A percentile compares a stretch with the other conserved stretches of the same genome.
These are phyloP conservation scores for Vaccinium macrocarpon DNA, from an alignment of 148 eudicot species.

Conservation along the genomic window DNA sequence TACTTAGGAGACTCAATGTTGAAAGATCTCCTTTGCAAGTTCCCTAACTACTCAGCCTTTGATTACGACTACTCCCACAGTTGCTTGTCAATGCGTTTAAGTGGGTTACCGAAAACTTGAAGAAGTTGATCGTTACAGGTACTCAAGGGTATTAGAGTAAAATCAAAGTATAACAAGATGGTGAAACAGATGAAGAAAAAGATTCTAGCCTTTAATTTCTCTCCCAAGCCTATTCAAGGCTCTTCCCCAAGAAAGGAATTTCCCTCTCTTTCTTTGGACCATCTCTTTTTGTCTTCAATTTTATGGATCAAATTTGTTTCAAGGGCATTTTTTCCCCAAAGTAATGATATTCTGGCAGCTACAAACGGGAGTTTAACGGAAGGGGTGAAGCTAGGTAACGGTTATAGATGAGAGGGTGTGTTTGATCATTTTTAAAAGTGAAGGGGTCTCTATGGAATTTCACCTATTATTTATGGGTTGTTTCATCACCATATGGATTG, in stretches of 20 bases:
- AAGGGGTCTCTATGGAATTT: too few species aligned
- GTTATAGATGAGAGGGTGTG: too few species aligned
- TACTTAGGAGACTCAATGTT: slow-evolving; percentile 49
- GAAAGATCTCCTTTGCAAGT: slow-evolving; percentile 41
- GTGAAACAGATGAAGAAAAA: slow-evolving; percentile 27
- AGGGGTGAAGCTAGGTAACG: too few species aligned
- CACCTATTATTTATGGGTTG: too few species aligned
- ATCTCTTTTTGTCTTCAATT: background rate
- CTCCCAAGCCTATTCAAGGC: slow-evolving; percentile 12
- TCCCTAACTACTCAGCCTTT: slow-evolving; percentile 64
- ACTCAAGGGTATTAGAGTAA: background rate
- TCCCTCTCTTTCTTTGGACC: background rate
- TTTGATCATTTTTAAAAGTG: too few species aligned
- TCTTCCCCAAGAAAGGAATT: slow-evolving; percentile 18
- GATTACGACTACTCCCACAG: slow-evolving; percentile 84
- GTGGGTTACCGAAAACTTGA: slow-evolving; percentile 15
- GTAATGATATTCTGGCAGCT: too few species aligned
- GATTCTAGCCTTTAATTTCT: slow-evolving; percentile 22
- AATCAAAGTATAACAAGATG: background rate
- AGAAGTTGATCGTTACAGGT: slow-evolving; percentile 23
- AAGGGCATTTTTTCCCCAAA: too few species aligned
- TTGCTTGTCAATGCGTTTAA: background rate
- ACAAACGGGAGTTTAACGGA: too few species aligned
- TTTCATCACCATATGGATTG: too few species aligned
- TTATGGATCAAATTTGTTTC: background rate